Conservation (phyloP, 2,329 filamentous ascomycete genomes). For the Magnaporthiopsis rhizophila region DNA sequence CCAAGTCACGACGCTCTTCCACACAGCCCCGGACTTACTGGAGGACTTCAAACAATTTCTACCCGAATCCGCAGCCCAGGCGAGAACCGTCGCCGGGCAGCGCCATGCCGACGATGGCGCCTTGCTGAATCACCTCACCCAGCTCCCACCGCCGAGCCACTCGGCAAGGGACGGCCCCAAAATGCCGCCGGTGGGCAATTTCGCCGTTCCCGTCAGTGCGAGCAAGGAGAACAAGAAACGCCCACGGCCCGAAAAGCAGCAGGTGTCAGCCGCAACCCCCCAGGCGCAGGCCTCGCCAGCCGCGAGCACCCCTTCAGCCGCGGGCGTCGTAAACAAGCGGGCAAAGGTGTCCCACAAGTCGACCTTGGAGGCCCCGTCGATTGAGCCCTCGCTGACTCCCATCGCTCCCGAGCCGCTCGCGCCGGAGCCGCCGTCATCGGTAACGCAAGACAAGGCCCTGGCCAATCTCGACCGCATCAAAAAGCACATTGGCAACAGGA, state of each 20-base stretch:
- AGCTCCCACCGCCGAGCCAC: constrained; percentile 47
- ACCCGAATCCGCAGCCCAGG: constrained; percentile 67
- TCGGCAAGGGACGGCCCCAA: constrained; percentile 55
- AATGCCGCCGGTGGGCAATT: constrained; percentile 91
- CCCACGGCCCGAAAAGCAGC: constrained; percentile 51
- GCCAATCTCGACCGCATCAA: constrained; percentile 94
- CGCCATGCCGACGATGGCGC: constrained; percentile 61
- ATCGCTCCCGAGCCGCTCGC: constrained; percentile 80
- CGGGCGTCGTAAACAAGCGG: constrained; percentile 45
- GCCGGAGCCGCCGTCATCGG: constrained; percentile 47
- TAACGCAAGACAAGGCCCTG: constrained; percentile 71
- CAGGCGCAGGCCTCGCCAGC: constrained; percentile 17
- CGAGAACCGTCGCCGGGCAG: constrained; percentile 47
- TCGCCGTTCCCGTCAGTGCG: constrained; percentile 72
- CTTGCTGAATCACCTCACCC: constrained; percentile 34
- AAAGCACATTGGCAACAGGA: constrained; percentile 90
- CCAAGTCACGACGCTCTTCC: constrained; percentile 91
- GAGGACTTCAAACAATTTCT: constrained; percentile 99
- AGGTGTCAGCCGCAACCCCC: constrained; percentile 8
- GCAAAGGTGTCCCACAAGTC: constrained; percentile 68
- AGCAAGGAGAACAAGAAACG: constrained; percentile 90
- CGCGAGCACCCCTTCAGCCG: constrained; percentile 24
- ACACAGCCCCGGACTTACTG: constrained; percentile 83
- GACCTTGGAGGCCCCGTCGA: constrained; percentile 47
- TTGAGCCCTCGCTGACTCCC: constrained; percentile 84